These are phyloP conservation scores for Saccharomycopsis phalli DNA, from an alignment of 1,139 yeast species.

Conservation along the genomic window DNA sequence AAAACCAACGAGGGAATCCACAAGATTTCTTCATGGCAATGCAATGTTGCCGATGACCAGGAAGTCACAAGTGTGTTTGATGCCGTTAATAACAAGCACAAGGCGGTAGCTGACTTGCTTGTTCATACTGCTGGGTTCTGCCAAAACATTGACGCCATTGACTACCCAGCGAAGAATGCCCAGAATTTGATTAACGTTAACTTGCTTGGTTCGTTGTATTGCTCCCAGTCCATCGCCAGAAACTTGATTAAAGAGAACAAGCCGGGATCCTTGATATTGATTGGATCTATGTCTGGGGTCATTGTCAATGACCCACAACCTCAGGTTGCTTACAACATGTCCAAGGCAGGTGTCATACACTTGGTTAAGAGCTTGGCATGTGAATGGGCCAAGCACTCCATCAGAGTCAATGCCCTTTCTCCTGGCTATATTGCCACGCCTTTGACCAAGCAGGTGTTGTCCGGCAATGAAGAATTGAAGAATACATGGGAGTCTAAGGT, in stretches of 20 bases:
- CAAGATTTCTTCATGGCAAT: constrained; percentile 59
- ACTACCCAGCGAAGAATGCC: constrained; percentile 64
- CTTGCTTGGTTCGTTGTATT: constrained; percentile 67
- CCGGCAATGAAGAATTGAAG: constrained; percentile 42
- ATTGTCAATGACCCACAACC: constrained; percentile 79
- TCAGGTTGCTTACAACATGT: constrained; percentile 78
- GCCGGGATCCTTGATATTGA: constrained; percentile 61
- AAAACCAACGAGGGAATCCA: constrained; percentile 33
- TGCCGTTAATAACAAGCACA: constrained; percentile 42
- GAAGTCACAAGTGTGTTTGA: constrained; percentile 51
- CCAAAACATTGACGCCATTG: constrained; percentile 69
- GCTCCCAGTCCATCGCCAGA: constrained; percentile 55
- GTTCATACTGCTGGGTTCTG: constrained; percentile 82
- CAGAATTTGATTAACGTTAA: constrained; percentile 65
- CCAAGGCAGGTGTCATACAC: constrained; percentile 81
- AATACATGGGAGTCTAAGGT: constrained; percentile 54
- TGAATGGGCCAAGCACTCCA: constrained; percentile 76
- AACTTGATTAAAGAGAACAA: constrained; percentile 46
- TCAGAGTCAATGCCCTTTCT: constrained; percentile 69
- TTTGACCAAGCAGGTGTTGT: constrained; percentile 48
- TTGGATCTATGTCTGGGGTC: constrained; percentile 82
- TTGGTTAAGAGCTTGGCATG: constrained; percentile 68
- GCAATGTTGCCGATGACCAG: constrained; percentile 63
- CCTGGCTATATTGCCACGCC: constrained; percentile 78
- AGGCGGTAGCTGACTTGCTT: constrained; percentile 52